Conservation (phyloP, 2,329 filamentous ascomycete genomes). For the Westerdykella sp. region DNA sequence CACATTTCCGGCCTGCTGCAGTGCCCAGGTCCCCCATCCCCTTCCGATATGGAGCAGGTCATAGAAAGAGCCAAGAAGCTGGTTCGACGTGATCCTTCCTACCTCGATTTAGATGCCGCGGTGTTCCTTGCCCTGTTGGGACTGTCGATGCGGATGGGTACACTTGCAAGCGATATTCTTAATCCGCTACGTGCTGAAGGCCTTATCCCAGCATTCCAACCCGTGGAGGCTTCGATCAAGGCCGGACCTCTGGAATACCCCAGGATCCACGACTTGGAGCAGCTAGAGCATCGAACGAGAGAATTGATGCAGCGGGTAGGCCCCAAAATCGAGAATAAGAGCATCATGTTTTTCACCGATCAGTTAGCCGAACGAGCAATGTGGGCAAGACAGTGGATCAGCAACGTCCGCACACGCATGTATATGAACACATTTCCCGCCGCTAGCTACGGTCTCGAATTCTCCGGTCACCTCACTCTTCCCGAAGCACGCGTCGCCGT, state of each 20-base stretch:
- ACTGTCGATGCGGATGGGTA: conserved; percentile 8
- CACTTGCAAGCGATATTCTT: conserved; percentile 24
- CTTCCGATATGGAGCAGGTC: conserved; percentile 11
- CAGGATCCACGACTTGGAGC: conserved; percentile 12
- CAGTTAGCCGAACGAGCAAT: background rate
- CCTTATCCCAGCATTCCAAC: conserved; percentile 12
- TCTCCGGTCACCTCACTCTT: conserved; percentile 15
- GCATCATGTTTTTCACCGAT: background rate
- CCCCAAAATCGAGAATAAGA: background rate
- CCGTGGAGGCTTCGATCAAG: background rate
- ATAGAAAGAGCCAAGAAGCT: conserved; percentile 13
- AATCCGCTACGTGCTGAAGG: conserved; percentile 16
- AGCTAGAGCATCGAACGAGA: conserved; percentile 14
- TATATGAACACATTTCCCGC: conserved; percentile 9
- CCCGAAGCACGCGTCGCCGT: conserved; percentile 21
- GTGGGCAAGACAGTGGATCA: background rate
- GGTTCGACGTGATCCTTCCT: conserved; percentile 10
- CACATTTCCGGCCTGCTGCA: background rate
- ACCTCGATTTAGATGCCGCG: conserved; percentile 7
- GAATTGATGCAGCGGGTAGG: background rate
- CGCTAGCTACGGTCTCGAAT: conserved; percentile 10
- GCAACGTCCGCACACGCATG: conserved; percentile 10
- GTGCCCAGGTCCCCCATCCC: conserved; percentile 18
- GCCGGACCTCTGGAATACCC: background rate
- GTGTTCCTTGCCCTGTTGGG: conserved; percentile 13